phyloP scores from a whole-genome alignment of 257 asterid species.

The Salvia hispanica region DNA sequence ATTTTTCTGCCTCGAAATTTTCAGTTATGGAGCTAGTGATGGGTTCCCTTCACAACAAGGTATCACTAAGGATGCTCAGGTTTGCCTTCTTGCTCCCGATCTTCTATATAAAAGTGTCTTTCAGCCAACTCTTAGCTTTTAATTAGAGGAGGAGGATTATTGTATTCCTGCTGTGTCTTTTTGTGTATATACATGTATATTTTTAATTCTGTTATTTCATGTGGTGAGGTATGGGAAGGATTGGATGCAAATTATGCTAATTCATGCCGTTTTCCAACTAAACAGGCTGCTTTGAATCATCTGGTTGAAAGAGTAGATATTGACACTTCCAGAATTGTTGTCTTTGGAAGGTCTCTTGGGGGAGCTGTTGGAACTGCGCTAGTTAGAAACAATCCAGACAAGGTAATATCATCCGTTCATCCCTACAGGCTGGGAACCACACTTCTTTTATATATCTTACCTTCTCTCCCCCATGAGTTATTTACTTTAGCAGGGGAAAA shows the following conservation, averaged over 20 bases:
- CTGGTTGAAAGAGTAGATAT: constrained; percentile 87
- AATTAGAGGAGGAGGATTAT: constrained; percentile 9
- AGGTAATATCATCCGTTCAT: constrained; percentile 42
- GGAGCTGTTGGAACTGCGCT: constrained; percentile 98
- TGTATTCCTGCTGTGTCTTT: not conserved
- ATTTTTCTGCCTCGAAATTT: constrained; percentile 28
- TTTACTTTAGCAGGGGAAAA: not conserved
- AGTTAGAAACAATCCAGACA: constrained; percentile 81
- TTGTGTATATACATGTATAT: too few species aligned
- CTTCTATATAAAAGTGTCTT: not conserved
- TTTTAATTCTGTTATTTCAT: not conserved
- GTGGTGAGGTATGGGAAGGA: not conserved
- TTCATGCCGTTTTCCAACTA: constrained; percentile 28
- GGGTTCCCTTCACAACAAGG: constrained; percentile 97
- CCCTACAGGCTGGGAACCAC: constrained; percentile 12
- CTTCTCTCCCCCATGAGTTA: constrained; percentile 9
- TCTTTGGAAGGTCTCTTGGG: constrained; percentile 98
- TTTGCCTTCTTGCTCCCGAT: constrained; percentile 33
- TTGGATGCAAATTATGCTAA: constrained; percentile 23
- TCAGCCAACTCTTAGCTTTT: constrained; percentile 10
- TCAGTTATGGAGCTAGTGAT: constrained; percentile 97
- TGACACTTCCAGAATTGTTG: constrained; percentile 82
- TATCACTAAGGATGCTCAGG: constrained; percentile 94
- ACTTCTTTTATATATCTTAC: constrained; percentile 19
- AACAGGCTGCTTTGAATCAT: constrained; percentile 94